A percentile compares a stretch with the other conserved stretches of the same genome.
Conservation (phyloP, 2,329 filamentous ascomycete species). For the Trichoderma breve region DNA sequence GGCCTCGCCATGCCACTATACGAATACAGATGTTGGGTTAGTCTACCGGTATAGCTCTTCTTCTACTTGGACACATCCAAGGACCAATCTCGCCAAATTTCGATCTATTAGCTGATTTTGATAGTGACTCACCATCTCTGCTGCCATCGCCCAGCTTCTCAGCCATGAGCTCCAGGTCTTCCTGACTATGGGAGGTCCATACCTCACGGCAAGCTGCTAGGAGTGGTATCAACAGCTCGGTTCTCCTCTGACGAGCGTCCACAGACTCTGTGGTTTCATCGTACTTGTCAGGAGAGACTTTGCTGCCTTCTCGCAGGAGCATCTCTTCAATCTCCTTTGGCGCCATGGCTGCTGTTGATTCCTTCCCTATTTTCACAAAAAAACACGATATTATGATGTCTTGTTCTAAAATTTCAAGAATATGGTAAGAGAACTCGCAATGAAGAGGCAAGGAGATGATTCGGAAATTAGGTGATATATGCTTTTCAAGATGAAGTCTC, state of each 20-base stretch:
- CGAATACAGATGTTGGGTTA: not conserved
- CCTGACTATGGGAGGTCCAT: constrained; percentile 38
- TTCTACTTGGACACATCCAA: not conserved
- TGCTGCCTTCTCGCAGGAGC: constrained; percentile 35
- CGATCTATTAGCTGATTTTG: not conserved
- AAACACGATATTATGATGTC: not conserved
- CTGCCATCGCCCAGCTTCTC: constrained; percentile 56
- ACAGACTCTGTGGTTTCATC: constrained; percentile 30
- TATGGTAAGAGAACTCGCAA: not conserved
- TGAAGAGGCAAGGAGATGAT: not conserved
- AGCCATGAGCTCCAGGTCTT: constrained; percentile 46
- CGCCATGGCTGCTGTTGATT: constrained; percentile 24
- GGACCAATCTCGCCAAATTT: not conserved
- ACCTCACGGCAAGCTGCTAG: constrained; percentile 40
- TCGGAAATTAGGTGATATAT: not conserved
- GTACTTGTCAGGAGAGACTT: constrained; percentile 27
- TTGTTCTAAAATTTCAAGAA: not conserved
- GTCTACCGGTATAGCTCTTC: not conserved
- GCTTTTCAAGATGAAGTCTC: not conserved
- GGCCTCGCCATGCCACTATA: constrained; percentile 54
- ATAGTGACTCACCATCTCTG: constrained; percentile 49
- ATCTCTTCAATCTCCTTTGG: constrained; percentile 40
- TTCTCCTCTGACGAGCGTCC: constrained; percentile 28
- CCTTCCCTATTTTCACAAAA: not conserved
- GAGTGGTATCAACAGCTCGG: constrained; percentile 37